Base-by-base conservation (phyloP, 2,329 filamentous ascomycete species). In the Trichophyton mentagrophytes region DNA sequence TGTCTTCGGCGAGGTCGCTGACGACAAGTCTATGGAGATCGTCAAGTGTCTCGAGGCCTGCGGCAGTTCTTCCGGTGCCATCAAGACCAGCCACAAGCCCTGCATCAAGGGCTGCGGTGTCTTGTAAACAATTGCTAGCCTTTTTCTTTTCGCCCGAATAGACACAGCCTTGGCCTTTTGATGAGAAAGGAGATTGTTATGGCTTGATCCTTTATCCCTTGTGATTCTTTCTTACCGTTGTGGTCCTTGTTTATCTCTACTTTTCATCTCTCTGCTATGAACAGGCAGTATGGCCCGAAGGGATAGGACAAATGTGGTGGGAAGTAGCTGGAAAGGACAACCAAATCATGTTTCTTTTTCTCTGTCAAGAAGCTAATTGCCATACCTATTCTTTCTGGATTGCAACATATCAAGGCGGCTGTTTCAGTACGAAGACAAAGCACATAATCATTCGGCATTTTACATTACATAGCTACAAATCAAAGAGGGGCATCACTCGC, bases 1-100 rank as follows among this genome's bases (percentile, higher is more conserved):
- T 71, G 84, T 86, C 74, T 86, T 86, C 73, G 84, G 84, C 70
- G 75, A 82, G 72, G 82, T 86, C 64, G 79, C 79, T 65, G 82
- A 84, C 63, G 69, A 70, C 3, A 74, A 76, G 55, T 83, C 79
- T 67, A 77, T 80, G 72, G 71, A 76, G 64, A 69, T 82, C 62
- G 79, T 86, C 71, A 78, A 78, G 73, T 76, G 78, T 65, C 81
- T 86, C 65, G 83, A 86, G 77, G 76, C 76, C 59, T 77, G 78
- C 67, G 83, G 84, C 68, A 79, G 74, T 73, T 73, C 71, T 70
- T 78, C 74, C 62, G 84, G 83, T 61, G 57, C 71, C 60, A 66
- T 76, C 67, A 78, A 80, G 74, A 79, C 79, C 71, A 70, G 73
- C 71, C 73, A 77, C 73, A 78, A 78, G 69, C 81, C 81, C 61